phyloP scores from a whole-genome alignment of 257 asterid genomes.

The Euphrasia confusa region DNA sequence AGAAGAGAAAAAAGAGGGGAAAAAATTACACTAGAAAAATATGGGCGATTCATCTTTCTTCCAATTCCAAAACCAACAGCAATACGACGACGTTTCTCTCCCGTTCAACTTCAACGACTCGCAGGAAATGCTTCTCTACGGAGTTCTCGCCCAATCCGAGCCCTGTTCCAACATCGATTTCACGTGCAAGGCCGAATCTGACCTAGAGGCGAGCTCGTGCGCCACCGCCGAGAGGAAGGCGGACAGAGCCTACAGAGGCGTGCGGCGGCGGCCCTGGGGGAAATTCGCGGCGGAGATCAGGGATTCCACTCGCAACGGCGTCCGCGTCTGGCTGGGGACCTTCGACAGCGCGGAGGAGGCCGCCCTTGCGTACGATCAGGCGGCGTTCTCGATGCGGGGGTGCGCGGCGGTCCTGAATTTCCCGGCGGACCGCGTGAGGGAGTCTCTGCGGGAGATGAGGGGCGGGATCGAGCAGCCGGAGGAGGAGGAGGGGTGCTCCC shows the following conservation, averaged over 20 bases:
- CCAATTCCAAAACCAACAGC: slow-evolving; percentile 31
- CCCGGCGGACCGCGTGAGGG: slow-evolving; percentile 59
- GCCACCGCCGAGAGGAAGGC: neutral
- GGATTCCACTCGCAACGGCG: slow-evolving; percentile 76
- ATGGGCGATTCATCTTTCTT: slow-evolving; percentile 27
- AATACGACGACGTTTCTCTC: slow-evolving; percentile 35
- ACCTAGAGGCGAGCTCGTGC: slow-evolving; percentile 43
- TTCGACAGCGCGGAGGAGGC: slow-evolving; percentile 84
- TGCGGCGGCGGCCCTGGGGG: slow-evolving; percentile 84
- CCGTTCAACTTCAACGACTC: slow-evolving; percentile 67
- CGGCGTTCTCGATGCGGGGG: slow-evolving; percentile 74
- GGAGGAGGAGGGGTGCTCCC: slow-evolving; percentile 48
- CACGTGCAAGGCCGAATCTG: slow-evolving; percentile 38
- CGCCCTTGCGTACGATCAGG: slow-evolving; percentile 86
- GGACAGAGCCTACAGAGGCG: slow-evolving; percentile 56
- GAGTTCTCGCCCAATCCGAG: slow-evolving; percentile 26
- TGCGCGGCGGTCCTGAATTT: slow-evolving; percentile 66
- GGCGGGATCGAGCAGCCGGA: slow-evolving; percentile 29
- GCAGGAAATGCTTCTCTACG: slow-evolving; percentile 61
- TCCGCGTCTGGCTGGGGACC: slow-evolving; percentile 83
- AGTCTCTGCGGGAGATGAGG: slow-evolving; percentile 54
- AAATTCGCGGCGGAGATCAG: slow-evolving; percentile 85
- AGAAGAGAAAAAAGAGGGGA: too few relatives aligned
- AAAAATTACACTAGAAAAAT: too few relatives aligned
- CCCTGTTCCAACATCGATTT: slow-evolving; percentile 13